These are phyloP conservation scores for Aspergillus sclerotioniger DNA, from an alignment of 495 filamentous ascomycete species.

Conservation along the genomic window DNA sequence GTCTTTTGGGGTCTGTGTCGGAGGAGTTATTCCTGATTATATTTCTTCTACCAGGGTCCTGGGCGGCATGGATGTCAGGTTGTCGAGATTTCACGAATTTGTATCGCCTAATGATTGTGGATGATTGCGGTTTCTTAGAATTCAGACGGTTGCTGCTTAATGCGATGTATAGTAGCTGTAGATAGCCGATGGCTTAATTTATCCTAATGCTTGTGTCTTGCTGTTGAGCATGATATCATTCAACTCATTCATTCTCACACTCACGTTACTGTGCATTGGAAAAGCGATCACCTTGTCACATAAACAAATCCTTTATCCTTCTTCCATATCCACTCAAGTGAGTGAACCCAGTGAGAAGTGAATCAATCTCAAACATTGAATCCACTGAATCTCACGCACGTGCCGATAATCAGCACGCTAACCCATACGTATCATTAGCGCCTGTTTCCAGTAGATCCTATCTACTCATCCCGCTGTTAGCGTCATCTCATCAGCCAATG, in stretches of 20 bases:
- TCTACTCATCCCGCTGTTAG: too few relatives aligned
- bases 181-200: neutral
- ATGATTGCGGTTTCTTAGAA: constrained; percentile 20
- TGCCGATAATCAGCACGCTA: too few relatives aligned
- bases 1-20: constrained; percentile 13
- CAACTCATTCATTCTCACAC: too few relatives aligned
- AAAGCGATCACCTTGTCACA: too few relatives aligned
- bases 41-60: constrained; percentile 13
- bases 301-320: neutral
- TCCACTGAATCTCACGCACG: too few relatives aligned
- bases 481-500: too few relatives aligned
- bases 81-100: constrained; percentile 22
- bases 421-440: too few relatives aligned
- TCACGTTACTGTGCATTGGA: too few relatives aligned
- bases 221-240: too few relatives aligned
- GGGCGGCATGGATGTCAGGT: neutral
- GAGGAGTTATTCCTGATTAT: constrained; percentile 18
- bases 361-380: too few relatives aligned
- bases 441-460: too few relatives aligned
- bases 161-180: constrained; percentile 11
- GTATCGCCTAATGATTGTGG: constrained; percentile 27
- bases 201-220: too few relatives aligned
- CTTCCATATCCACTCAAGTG: neutral
- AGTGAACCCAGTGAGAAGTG: neutral
- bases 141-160: constrained; percentile 9